Percentiles rank a stretch among this genome's conserved stretches.
Evolutionary conservation across 192 early-diverging fungal species (phyloP).

Genomic region (Bifiguratus adelaidae): DNA sequence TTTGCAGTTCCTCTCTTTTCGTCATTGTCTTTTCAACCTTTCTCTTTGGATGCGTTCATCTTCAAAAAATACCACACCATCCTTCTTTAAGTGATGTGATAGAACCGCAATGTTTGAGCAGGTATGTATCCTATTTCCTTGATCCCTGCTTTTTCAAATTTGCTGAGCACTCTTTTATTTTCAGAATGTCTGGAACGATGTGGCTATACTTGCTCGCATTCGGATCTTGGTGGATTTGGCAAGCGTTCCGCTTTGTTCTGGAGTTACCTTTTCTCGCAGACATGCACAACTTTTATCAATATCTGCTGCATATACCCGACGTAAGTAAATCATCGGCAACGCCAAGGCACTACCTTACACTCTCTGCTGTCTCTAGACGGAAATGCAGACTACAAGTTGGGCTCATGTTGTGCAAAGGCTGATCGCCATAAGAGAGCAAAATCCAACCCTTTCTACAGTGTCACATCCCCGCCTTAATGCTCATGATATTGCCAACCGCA

Average conservation of each 20-base stretch:
- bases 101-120: constrained; percentile 58
- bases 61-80: constrained; percentile 59
- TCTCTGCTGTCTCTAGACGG: constrained; percentile 31
- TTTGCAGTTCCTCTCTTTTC: constrained; percentile 68
- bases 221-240: constrained; percentile 63
- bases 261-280: constrained; percentile 67
- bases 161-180: background rate
- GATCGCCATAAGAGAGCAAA: constrained; percentile 57
- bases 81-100: constrained; percentile 69
- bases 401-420: constrained; percentile 70
- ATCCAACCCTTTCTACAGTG: constrained; percentile 37
- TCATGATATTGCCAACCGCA: constrained; percentile 80
- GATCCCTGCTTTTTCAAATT: background rate
- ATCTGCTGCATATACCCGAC: constrained; percentile 70
- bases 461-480: constrained; percentile 47
- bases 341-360: background rate
- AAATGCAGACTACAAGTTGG: constrained; percentile 85
- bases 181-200: constrained; percentile 43
- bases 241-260: constrained; percentile 49
- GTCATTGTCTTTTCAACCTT: constrained; percentile 84
- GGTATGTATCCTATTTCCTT: constrained; percentile 25
- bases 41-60: constrained; percentile 84
- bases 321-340: constrained; percentile 21
- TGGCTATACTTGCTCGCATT: constrained; percentile 54
- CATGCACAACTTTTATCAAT: constrained; percentile 76